Percentiles rank a stretch among this genome's conserved stretches.
phyloP scores from a whole-genome alignment of 116 monocot genomes.

The Cymodocea nodosa region DNA sequence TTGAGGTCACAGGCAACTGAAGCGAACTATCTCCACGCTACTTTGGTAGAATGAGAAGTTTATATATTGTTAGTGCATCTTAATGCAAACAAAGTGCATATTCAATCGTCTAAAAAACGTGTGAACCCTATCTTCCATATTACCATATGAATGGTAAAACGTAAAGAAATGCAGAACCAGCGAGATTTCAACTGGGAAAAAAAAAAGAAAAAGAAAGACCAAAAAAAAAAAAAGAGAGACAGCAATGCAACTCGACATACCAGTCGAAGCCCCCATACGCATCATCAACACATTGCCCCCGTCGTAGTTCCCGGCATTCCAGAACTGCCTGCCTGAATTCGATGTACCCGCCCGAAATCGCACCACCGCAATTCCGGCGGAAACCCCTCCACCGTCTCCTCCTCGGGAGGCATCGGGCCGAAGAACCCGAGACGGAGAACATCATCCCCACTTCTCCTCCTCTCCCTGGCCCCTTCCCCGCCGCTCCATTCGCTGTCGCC shows the following conservation, averaged over 20 bases:
- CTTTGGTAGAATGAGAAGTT: no score
- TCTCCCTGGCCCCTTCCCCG: not conserved
- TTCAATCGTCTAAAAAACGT: no score
- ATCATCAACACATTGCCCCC: not conserved
- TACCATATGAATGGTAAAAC: no score
- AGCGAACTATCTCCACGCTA: no score
- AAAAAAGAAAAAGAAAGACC: not conserved
- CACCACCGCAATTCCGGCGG: not conserved
- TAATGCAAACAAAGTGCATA: no score
- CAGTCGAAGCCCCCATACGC: not conserved
- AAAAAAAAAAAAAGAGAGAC: no score
- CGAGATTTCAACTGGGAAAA: not conserved
- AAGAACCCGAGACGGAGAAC: slow-evolving; percentile 44
- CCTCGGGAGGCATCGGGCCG: slow-evolving; percentile 36
- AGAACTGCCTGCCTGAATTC: slow-evolving; percentile 39
- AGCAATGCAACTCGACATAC: not conserved
- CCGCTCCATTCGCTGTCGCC: slow-evolving; percentile 6
- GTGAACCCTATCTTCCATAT: no score
- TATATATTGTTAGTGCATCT: no score
- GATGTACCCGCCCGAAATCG: not conserved
- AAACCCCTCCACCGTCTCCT: no score
- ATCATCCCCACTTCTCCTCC: not conserved
- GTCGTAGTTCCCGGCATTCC: slow-evolving; percentile 74
- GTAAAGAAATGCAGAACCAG: no score
- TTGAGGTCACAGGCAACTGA: no score